Conservation (phyloP, 2,329 filamentous ascomycete genomes). For the Aspergillus ibericus region DNA sequence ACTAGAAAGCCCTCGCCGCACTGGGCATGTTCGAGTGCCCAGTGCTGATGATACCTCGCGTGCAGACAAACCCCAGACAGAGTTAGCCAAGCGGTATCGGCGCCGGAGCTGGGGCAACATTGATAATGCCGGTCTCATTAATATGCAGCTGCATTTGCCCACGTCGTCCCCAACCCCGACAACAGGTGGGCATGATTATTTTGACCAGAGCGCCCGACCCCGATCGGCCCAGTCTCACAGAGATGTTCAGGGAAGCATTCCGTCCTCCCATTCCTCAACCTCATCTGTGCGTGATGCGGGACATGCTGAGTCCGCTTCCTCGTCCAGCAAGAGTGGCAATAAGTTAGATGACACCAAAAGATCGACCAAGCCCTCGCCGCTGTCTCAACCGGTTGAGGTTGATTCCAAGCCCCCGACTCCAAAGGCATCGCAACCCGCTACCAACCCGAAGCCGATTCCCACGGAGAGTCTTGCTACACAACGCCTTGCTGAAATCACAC, state of each 20-base stretch:
- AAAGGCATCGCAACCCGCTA: constrained; percentile 16
- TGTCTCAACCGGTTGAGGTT: constrained; percentile 67
- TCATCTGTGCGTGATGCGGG: constrained; percentile 53
- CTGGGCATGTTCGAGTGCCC: constrained; percentile 56
- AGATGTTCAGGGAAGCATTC: constrained; percentile 65
- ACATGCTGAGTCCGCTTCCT: constrained; percentile 22
- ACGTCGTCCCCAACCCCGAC: constrained; percentile 32
- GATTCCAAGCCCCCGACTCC: constrained; percentile 30
- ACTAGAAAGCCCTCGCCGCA: constrained; percentile 41
- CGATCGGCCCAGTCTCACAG: constrained; percentile 47
- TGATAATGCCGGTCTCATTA: constrained; percentile 45
- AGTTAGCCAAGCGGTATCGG: constrained; percentile 73
- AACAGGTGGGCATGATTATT: constrained; percentile 38
- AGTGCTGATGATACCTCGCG: constrained; percentile 72
- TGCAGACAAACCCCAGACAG: constrained; percentile 53
- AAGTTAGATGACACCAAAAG: constrained; percentile 69
- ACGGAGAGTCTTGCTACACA: constrained; percentile 70
- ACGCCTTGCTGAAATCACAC: constrained; percentile 82
- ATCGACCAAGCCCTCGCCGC: constrained; percentile 66
- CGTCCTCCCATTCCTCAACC: constrained; percentile 54
- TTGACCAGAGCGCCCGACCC: constrained; percentile 33
- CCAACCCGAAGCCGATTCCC: constrained; percentile 35
- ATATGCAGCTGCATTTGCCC: constrained; percentile 35
- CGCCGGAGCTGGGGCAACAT: constrained; percentile 78
- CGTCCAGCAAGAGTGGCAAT: constrained; percentile 32